Evolutionary conservation across 768 basidiomycete genomes (phyloP), one percentile per base, ranked within the genome.

Genomic region (Cystobasidium onofrii): DNA sequence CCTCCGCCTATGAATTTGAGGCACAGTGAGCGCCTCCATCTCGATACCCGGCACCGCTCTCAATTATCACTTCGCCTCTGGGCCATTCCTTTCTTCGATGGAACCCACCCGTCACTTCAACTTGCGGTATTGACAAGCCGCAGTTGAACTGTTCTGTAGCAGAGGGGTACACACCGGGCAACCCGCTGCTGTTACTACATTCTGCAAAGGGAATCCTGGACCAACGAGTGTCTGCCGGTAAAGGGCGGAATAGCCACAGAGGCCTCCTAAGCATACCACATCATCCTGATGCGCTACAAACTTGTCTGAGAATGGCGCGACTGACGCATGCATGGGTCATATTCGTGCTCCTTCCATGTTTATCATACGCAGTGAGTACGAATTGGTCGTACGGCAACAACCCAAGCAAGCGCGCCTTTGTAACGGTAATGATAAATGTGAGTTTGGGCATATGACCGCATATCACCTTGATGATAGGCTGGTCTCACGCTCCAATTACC

Each of bases 371-470:
- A 74, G 73, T 31, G 73, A 74, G 20, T 72, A 62, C 43, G 41
- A 66, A 23, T 41, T 75, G 3, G 71, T 74, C 1, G 61, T 75
- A 12, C 34, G 71, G 17, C 74, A 75, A 66, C 74, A 75, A 61
- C 74, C 74, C 17, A 71, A 75, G 34, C 71, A 62, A 23, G 70
- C 71, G 31, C 52, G 70, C 10, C 29, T 75, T 10, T 72, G 55
- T 39, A 72, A 20, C 25, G 50, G 50, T 3, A 67, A 34, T 31
- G 73, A 74, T 25, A 64, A 66, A 31, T 31, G 73, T 55, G 25
- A 33, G 63, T 67, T 54, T 43, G 33, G 7, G 18, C n/a, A 29
- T 20, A 70, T 54, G 23, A 23, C 65, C 18, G 13, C 43, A 29
- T 31, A 52, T n/a, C 43, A 29, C 1, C 64, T 18, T 39, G 33